phyloP scores from a whole-genome alignment of 1,284 basidiomycete species.

The Austropuccinia psidii region DNA sequence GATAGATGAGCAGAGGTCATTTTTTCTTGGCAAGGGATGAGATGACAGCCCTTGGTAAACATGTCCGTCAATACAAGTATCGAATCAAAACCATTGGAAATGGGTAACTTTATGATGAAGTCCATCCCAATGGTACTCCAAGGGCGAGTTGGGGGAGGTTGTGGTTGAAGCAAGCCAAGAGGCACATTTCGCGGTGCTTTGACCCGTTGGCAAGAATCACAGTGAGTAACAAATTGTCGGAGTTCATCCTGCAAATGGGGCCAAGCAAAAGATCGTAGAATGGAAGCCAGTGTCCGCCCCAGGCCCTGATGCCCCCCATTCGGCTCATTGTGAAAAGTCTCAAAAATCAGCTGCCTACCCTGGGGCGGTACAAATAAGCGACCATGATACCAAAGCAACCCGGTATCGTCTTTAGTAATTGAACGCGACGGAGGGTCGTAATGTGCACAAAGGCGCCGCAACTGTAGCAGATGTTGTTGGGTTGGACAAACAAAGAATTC shows the following conservation, averaged over 20 bases:
- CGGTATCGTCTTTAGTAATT: neutral
- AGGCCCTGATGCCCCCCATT: neutral
- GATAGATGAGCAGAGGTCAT: neutral
- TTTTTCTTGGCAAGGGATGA: constrained; percentile 41
- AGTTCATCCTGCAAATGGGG: neutral
- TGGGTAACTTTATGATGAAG: constrained; percentile 51
- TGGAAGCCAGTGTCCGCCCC: neutral
- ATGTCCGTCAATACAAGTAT: constrained; percentile 51
- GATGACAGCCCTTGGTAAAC: constrained; percentile 50
- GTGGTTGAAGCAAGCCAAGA: neutral
- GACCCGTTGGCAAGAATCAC: constrained; percentile 29
- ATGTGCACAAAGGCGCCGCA: no score
- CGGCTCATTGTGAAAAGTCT: neutral
- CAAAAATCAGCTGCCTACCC: neutral
- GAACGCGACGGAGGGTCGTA: no score
- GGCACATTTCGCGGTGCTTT: constrained; percentile 42
- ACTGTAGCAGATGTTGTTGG: neutral
- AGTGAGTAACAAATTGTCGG: neutral
- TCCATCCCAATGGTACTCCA: constrained; percentile 53
- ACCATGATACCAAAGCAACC: neutral
- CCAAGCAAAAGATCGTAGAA: neutral
- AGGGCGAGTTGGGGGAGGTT: constrained; percentile 41
- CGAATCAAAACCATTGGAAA: constrained; percentile 47
- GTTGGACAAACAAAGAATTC: neutral
- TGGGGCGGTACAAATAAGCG: neutral